Evolutionary conservation across 768 basidiomycete genomes (phyloP).

Genomic region (Auricularia auricula-judae): DNA sequence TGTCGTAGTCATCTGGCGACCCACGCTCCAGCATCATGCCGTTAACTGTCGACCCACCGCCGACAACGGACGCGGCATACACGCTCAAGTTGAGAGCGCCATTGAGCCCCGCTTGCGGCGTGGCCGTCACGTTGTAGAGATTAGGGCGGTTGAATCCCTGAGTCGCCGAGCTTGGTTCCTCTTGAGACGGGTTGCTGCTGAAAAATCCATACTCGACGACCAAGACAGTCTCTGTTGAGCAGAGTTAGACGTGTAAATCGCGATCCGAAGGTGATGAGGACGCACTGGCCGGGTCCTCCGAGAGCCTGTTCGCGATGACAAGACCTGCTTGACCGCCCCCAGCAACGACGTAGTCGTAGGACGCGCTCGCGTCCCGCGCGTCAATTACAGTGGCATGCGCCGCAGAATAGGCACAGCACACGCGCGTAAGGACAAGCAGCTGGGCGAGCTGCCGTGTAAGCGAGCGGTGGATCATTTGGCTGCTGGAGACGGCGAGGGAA

Average conservation of each 20-base stretch:
- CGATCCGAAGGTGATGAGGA: neutral
- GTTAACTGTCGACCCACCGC: neutral
- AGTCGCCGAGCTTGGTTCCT: neutral
- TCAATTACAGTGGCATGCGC: neutral
- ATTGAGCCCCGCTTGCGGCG: neutral
- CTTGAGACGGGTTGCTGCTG: neutral
- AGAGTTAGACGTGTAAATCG: neutral
- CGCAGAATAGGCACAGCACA: neutral
- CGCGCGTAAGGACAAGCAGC: neutral
- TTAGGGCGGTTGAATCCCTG: neutral
- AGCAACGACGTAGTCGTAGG: constrained; percentile 10
- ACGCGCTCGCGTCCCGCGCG: neutral
- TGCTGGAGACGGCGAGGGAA: neutral
- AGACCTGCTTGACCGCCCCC: constrained; percentile 32
- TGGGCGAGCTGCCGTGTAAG: neutral
- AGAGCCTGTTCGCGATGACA: constrained; percentile 27
- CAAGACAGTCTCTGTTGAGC: neutral
- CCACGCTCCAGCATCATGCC: neutral
- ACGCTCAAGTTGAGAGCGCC: neutral
- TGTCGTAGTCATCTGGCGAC: constrained; percentile 11
- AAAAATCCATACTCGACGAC: neutral
- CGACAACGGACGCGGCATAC: neutral
- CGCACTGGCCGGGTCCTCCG: constrained; percentile 16
- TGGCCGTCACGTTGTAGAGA: neutral
- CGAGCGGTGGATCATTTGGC: neutral